Conservation (phyloP, 805 yeast species). For the Metschnikowia lachancei region DNA sequence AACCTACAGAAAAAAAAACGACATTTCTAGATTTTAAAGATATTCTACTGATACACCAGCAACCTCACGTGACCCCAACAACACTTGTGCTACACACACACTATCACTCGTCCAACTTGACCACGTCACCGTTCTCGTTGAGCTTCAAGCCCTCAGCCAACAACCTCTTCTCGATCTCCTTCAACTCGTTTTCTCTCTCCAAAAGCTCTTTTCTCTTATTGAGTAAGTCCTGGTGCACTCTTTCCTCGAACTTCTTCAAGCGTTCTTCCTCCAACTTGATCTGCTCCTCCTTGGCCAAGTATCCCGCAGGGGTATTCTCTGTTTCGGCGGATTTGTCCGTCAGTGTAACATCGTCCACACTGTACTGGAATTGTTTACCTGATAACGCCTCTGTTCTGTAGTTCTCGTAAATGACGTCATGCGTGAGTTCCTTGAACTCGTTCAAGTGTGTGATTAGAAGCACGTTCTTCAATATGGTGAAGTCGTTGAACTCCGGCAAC, state of each 20-base stretch:
- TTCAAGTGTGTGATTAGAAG: slow-evolving; percentile 79
- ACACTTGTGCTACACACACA: neutral
- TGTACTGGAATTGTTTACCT: slow-evolving; percentile 51
- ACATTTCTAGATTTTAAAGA: too few species aligned
- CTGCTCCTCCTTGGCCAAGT: slow-evolving; percentile 77
- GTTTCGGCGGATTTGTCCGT: slow-evolving; percentile 11
- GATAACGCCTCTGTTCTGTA: slow-evolving; percentile 86
- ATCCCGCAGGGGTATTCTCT: slow-evolving; percentile 24
- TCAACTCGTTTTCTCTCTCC: slow-evolving; percentile 80
- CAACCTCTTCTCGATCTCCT: slow-evolving; percentile 72
- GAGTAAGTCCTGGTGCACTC: slow-evolving; percentile 83
- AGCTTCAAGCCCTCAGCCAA: slow-evolving; percentile 53
- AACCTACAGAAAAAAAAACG: too few species aligned
- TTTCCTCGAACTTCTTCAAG: slow-evolving; percentile 77
- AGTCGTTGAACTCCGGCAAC: slow-evolving; percentile 75
- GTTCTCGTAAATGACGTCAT: slow-evolving; percentile 80
- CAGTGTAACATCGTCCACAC: slow-evolving; percentile 19
- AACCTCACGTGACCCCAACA: too few species aligned
- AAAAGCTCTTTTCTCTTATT: slow-evolving; percentile 78
- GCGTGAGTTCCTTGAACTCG: slow-evolving; percentile 86
- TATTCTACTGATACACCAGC: too few species aligned
- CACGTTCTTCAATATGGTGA: slow-evolving; percentile 74
- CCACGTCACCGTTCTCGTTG: slow-evolving; percentile 25
- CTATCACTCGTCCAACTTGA: slow-evolving; percentile 17
- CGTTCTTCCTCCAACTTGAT: slow-evolving; percentile 87